Conservation (phyloP, 768 basidiomycete genomes). For the Pleurotus tuber-regium region DNA sequence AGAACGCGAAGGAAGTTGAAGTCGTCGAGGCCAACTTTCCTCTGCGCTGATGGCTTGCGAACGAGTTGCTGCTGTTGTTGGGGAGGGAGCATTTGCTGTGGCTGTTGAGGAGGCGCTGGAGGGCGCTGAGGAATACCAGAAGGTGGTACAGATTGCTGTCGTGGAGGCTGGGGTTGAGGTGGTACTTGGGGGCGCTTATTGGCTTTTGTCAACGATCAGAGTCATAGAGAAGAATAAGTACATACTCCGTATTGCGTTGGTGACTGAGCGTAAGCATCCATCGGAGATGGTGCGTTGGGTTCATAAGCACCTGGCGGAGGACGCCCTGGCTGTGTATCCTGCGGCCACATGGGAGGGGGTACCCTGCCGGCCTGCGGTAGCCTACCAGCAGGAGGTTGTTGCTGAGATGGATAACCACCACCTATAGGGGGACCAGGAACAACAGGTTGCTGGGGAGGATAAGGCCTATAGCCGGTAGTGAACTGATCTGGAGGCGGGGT, state of each 20-base stretch:
- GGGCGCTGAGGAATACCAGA: constrained; percentile 11
- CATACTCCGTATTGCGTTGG: constrained; percentile 4
- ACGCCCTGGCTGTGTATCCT: constrained; percentile 31
- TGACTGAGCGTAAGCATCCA: neutral
- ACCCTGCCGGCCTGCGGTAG: constrained; percentile 43
- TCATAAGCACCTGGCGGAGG: constrained; percentile 31
- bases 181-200: constrained; percentile 21
- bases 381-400: constrained; percentile 29
- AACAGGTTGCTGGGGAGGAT: constrained; percentile 4
- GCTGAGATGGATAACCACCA: constrained; percentile 34
- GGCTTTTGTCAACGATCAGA: constrained; percentile 11
- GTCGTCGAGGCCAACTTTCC: constrained; percentile 95
- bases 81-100: constrained; percentile 29
- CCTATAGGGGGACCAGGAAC: constrained; percentile 27
- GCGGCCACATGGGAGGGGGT: constrained; percentile 45
- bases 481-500: constrained; percentile 18
- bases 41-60: constrained; percentile 52
- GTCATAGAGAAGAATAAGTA: neutral
- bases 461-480: neutral
- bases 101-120: constrained; percentile 30
- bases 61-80: constrained; percentile 33
- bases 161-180: constrained; percentile 20
- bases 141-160: constrained; percentile 10
- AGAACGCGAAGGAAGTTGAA: constrained; percentile 99
- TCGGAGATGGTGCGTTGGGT: constrained; percentile 16